phyloP scores from a whole-genome alignment of 2,329 filamentous ascomycete genomes.

The Ophiobolus disseminans region DNA sequence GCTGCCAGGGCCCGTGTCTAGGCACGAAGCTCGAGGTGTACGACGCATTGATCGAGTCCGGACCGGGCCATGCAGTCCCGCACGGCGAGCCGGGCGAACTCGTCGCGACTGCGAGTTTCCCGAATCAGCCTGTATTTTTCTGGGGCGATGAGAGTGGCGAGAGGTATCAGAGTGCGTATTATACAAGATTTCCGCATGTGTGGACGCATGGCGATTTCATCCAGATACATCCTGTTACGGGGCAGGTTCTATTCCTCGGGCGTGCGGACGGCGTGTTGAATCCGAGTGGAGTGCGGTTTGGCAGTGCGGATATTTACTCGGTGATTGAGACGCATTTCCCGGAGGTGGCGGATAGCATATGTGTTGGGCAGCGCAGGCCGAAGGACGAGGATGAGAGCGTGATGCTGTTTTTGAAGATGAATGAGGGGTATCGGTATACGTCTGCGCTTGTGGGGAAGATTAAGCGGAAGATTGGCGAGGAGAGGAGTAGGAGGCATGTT shows the following conservation, averaged over 20 bases:
- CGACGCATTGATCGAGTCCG: slow-evolving; percentile 59
- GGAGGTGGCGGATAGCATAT: slow-evolving; percentile 74
- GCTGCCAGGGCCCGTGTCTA: slow-evolving; percentile 61
- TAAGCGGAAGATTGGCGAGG: slow-evolving; percentile 69
- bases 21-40: slow-evolving; percentile 66
- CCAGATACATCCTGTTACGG: slow-evolving; percentile 71
- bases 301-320: slow-evolving; percentile 79
- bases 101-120: slow-evolving; percentile 73
- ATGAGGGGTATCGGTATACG: slow-evolving; percentile 55
- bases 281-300: slow-evolving; percentile 79
- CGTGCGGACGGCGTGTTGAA: slow-evolving; percentile 81
- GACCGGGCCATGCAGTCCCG: slow-evolving; percentile 60
- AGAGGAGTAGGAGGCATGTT: slow-evolving; percentile 76
- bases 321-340: slow-evolving; percentile 73
- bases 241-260: slow-evolving; percentile 70
- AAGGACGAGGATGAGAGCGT: slow-evolving; percentile 65
- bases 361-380: slow-evolving; percentile 76
- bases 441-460: slow-evolving; percentile 62
- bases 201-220: slow-evolving; percentile 89
- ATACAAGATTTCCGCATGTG: slow-evolving; percentile 61
- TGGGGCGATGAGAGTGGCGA: slow-evolving; percentile 53
- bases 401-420: slow-evolving; percentile 67
- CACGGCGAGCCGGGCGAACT: slow-evolving; percentile 76
- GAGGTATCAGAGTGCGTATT: slow-evolving; percentile 57
- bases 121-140: slow-evolving; percentile 71